Evolutionary conservation across 2,329 filamentous ascomycete species (phyloP), one percentile per base, ranked within the genome.

Genomic region (Epichloe uncinata): DNA sequence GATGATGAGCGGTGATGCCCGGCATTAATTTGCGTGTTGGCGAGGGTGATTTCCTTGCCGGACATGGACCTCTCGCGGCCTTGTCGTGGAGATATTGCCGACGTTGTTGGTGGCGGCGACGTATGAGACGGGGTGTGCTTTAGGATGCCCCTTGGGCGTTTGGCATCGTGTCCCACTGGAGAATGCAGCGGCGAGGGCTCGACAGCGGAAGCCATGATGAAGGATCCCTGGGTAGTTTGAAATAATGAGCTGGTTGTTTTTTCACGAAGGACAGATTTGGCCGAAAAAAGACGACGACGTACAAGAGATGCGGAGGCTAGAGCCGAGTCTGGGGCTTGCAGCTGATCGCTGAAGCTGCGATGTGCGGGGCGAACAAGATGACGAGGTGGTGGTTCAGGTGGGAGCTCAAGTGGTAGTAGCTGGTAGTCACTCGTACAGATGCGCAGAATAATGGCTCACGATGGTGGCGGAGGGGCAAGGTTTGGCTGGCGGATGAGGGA

Each of bases 1-100:
- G 87, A 91, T 1, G 87, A 91, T 0, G 87, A 93, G 18, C 86
- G 91, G 54, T 87, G 85, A 57, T 85, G 86, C 35, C 93, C 93
- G 43, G 93, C 89, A 72, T 98, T 98, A 64, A 87, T 81, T 54
- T 96, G 80, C 1, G 93, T 98, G 70, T 98, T 98, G 66, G 90
- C 83, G 53, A 97, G 80, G 3, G 89, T 94, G 59, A 96, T 74
- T 63, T 97, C 93, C 70, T 94, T 93, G 57, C 89, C 84, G 4
- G 79, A 80, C 57, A 69, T 62, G 51, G 73, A 60, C 60, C 60
- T 62, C 50, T 66, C 65, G 47, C 64, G 63, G 38, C 47, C 49
- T 35, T 51, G 53, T 20, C 12, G 52, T 76, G 57, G 65, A 78
- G 58, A 47, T 26, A 36, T 43, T 6, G 67, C 75, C 53, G 64